Evolutionary conservation across 2,329 filamentous ascomycete genomes (phyloP).

Genomic region (Aspergillus flavus): DNA sequence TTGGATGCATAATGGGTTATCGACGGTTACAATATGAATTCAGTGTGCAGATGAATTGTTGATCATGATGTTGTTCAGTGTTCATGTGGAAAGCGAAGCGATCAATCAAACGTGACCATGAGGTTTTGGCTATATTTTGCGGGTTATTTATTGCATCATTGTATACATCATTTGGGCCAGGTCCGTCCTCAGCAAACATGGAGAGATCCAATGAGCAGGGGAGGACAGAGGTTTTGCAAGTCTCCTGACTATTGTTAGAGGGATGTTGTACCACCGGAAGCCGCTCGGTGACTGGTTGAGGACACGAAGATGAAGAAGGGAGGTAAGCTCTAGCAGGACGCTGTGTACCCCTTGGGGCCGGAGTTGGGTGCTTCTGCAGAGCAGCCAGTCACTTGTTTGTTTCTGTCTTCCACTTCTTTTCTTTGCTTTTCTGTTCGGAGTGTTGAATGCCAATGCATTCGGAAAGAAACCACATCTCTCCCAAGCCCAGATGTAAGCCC

Average conservation of each 20-base stretch:
- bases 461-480: not conserved
- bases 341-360: conserved; percentile 7
- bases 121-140: not conserved
- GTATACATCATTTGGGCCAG: not conserved
- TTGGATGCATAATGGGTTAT: not conserved
- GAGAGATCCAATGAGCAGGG: not conserved
- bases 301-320: not conserved
- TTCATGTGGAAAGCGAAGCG: not conserved
- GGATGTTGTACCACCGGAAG: not conserved
- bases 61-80: not conserved
- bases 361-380: conserved; percentile 9
- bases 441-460: not conserved
- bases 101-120: not conserved
- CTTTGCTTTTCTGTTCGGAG: not conserved
- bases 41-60: not conserved
- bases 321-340: not conserved
- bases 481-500: not conserved
- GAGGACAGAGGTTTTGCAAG: not conserved
- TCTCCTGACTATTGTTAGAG: conserved; percentile 1
- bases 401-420: not conserved
- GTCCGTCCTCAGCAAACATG: not conserved
- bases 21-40: not conserved
- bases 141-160: not conserved
- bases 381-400: not conserved
- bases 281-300: not conserved